phyloP scores from a whole-genome alignment of 2,329 filamentous ascomycete genomes.

The Monosporascus cannonballus region DNA sequence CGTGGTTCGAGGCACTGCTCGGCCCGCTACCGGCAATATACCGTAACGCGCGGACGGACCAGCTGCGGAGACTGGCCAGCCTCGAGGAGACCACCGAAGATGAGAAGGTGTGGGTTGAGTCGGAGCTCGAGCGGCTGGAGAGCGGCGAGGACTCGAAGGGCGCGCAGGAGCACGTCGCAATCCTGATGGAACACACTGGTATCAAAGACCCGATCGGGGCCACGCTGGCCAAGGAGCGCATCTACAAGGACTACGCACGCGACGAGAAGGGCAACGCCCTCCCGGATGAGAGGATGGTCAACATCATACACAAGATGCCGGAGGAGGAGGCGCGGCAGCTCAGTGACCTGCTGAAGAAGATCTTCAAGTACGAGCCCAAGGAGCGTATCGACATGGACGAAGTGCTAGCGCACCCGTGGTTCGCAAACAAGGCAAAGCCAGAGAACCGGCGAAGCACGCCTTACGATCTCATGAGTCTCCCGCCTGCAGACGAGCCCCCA shows the following conservation, averaged over 20 bases:
- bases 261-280: background rate
- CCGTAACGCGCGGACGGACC: background rate
- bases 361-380: constrained; percentile 1
- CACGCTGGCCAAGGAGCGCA: background rate
- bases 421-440: background rate
- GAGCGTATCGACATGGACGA: constrained; percentile 2
- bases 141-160: background rate
- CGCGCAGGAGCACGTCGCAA: background rate
- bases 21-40: background rate
- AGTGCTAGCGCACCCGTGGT: constrained; percentile 1
- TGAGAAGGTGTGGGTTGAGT: background rate
- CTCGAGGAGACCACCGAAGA: background rate
- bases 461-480: background rate
- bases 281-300: background rate
- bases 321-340: background rate
- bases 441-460: background rate
- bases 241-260: background rate
- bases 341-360: constrained; percentile 1
- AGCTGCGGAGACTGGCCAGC: background rate
- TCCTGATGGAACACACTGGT: background rate
- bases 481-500: background rate
- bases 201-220: background rate
- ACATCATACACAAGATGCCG: background rate
- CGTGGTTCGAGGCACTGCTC: background rate
- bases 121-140: background rate